Conservation (phyloP, 2,329 filamentous ascomycete species). For the Verticillium isaacii region DNA sequence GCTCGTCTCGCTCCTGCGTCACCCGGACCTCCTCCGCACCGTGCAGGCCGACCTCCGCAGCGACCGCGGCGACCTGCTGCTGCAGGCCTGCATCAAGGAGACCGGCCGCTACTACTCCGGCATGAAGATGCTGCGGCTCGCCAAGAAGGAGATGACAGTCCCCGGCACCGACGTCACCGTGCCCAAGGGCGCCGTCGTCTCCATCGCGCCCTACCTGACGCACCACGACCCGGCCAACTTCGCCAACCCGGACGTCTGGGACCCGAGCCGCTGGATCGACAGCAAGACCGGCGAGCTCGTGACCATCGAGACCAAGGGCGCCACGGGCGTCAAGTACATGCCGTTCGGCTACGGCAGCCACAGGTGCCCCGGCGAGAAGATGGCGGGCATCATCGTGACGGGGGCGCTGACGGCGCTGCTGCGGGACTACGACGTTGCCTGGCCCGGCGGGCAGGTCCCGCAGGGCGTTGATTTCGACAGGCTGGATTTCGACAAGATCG, state of each 20-base stretch:
- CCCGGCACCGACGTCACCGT: conserved; percentile 4
- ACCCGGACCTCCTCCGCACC: conserved; percentile 10
- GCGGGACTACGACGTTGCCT: conserved; percentile 12
- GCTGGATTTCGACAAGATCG: conserved; percentile 12
- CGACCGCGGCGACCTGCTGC: conserved; percentile 3
- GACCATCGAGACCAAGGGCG: conserved; percentile 1
- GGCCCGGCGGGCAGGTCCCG: conserved; percentile 5
- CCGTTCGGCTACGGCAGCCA: conserved; percentile 5
- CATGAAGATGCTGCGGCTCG: conserved; percentile 4
- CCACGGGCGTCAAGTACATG: conserved; percentile 1
- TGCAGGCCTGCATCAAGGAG: conserved; percentile 16
- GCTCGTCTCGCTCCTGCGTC: conserved; percentile 12
- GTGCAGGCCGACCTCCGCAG: conserved; percentile 11
- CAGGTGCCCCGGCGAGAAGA: conserved; percentile 8
- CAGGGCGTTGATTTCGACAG: conserved; percentile 4
- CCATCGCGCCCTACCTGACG: conserved; percentile 10
- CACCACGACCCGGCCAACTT: conserved; percentile 11
- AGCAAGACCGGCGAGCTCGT: conserved; percentile 7
- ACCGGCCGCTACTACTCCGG: conserved; percentile 12
- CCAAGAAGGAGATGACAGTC: conserved; percentile 2
- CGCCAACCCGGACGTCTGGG: conserved; percentile 9
- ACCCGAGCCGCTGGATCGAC: conserved; percentile 14
- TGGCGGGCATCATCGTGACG: conserved; percentile 8
- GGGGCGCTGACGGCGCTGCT: conserved; percentile 9
- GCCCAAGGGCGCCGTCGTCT: conserved; percentile 10